Percentiles rank a stretch among this genome's conserved stretches.
These are phyloP conservation scores for Fusarium keratoplasticum DNA, from an alignment of 2,329 filamentous ascomycete species.

Conservation along the genomic window DNA sequence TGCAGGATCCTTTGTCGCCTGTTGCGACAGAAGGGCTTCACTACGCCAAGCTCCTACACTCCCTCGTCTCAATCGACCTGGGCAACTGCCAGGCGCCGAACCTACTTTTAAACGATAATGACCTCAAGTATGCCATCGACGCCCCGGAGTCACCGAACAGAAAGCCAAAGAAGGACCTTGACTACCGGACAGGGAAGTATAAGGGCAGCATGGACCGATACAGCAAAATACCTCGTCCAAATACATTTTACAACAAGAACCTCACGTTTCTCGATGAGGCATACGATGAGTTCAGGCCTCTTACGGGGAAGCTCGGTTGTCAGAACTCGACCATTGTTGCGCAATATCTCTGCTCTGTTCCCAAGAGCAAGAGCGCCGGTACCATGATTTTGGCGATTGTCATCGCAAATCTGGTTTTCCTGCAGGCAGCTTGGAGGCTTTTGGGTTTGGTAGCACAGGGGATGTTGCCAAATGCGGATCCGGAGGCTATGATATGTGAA, in stretches of 20 bases:
- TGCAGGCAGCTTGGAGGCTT: conserved; percentile 26
- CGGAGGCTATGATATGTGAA: not conserved
- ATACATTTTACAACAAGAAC: not conserved
- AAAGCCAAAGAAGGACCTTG: not conserved
- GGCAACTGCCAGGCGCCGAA: conserved; percentile 8
- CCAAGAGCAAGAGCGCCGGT: conserved; percentile 16
- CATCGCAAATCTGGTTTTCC: conserved; percentile 25
- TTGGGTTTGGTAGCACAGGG: conserved; percentile 7
- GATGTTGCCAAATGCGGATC: conserved; percentile 1
- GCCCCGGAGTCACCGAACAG: conserved; percentile 19
- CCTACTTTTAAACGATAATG: not conserved
- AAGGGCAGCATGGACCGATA: not conserved
- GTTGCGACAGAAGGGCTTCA: conserved; percentile 14
- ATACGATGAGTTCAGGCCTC: not conserved
- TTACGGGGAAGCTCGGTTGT: not conserved
- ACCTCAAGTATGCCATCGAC: conserved; percentile 19
- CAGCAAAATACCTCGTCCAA: conserved; percentile 6
- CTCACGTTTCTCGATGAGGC: conserved; percentile 16
- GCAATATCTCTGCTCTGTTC: conserved; percentile 29
- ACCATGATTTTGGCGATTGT: conserved; percentile 25
- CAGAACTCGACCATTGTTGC: conserved; percentile 12
- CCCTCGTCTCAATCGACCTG: conserved; percentile 17
- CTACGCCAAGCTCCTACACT: conserved; percentile 15
- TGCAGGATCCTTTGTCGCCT: not conserved
- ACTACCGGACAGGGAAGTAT: not conserved